These are phyloP conservation scores for Cercospora canescens DNA, from an alignment of 2,329 filamentous ascomycete genomes.

Conservation along the genomic window DNA sequence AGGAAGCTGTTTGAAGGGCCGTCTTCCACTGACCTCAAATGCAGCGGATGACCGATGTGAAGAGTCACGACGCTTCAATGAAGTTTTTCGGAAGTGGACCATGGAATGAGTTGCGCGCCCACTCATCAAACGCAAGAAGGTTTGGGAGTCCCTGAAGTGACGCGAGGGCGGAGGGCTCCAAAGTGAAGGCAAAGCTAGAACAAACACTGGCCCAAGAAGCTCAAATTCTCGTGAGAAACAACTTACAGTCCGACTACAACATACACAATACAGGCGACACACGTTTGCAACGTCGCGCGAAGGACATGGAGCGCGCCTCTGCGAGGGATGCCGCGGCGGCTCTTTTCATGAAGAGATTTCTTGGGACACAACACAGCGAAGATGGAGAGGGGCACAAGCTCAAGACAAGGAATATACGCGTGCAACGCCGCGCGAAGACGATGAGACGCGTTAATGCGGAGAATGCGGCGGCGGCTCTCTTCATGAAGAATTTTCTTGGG, in stretches of 20 bases:
- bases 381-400: background rate
- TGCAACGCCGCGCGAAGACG: background rate
- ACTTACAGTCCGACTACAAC: background rate
- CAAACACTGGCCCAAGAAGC: background rate
- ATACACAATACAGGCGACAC: background rate
- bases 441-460: background rate
- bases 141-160: background rate
- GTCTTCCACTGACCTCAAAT: background rate
- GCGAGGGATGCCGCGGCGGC: background rate
- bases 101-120: background rate
- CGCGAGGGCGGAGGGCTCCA: background rate
- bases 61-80: background rate
- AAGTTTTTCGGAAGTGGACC: background rate
- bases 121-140: background rate
- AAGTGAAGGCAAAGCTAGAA: background rate
- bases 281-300: background rate
- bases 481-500: background rate
- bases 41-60: background rate
- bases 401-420: background rate
- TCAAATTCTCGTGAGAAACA: background rate
- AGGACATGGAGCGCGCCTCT: background rate
- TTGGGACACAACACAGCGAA: background rate
- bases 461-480: background rate
- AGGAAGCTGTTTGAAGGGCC: background rate
- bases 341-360: background rate